Evolutionary conservation across 202 grass and related monocot genomes (phyloP).

Genomic region (Cymbopogon flexuosus): DNA sequence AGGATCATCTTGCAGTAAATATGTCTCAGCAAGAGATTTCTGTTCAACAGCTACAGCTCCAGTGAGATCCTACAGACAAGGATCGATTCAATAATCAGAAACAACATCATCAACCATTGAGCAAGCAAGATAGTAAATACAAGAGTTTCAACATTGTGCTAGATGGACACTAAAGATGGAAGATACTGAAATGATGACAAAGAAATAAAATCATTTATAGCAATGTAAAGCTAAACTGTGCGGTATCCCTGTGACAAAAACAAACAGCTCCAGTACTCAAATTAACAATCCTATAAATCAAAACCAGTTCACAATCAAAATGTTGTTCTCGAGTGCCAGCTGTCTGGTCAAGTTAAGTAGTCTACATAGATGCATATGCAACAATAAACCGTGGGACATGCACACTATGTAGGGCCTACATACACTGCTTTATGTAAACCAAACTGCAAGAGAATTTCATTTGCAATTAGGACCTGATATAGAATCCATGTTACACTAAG

Average conservation of each 20-base stretch:
- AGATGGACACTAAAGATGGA: not conserved
- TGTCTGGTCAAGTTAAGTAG: not conserved
- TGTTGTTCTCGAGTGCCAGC: not conserved
- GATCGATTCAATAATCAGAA: slow-evolving; percentile 24
- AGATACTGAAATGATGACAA: not conserved
- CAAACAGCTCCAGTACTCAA: not conserved
- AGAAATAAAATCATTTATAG: slow-evolving; percentile 10
- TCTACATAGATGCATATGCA: not conserved
- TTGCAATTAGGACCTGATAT: slow-evolving; percentile 2
- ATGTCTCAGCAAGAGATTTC: slow-evolving; percentile 74
- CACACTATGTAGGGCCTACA: not conserved
- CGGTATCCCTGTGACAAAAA: not conserved
- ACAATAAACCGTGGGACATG: not conserved
- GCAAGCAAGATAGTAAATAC: slow-evolving; percentile 7
- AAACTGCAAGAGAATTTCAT: slow-evolving; percentile 15
- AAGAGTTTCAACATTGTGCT: slow-evolving; percentile 8
- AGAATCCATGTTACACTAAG: slow-evolving; percentile 8
- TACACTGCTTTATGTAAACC: slow-evolving; percentile 5
- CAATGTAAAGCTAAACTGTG: slow-evolving; percentile 3
- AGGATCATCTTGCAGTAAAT: slow-evolving; percentile 61
- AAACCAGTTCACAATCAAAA: not conserved
- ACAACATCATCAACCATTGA: not conserved
- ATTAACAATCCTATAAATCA: slow-evolving; percentile 15
- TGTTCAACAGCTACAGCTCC: slow-evolving; percentile 35
- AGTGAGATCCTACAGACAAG: slow-evolving; percentile 46